Evolutionary conservation across 495 filamentous ascomycete species (phyloP), one percentile per base, ranked within the genome.

Genomic region (Cercophora sp.): DNA sequence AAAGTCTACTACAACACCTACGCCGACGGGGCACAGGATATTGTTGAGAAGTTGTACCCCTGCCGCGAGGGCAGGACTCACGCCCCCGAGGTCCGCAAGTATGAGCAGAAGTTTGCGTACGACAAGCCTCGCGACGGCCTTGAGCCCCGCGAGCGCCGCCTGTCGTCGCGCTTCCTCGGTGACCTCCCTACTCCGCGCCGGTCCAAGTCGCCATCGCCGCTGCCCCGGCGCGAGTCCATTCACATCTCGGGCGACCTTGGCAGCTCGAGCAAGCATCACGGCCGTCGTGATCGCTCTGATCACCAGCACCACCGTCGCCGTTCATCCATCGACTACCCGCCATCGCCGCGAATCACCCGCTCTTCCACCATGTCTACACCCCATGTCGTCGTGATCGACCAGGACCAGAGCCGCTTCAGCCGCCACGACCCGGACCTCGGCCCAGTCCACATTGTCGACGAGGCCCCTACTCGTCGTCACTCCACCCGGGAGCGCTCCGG

Each of bases 121-220:
- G 47, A 36, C 53, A 66, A 62, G 60, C 51, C 57, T 5, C 40
- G 51, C 25, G 46, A 49, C n/a, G 49, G 60, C 35, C 46, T 53
- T 35, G 56, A 64, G 43, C 56, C 58, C 46, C 41, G 51, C 61
- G 3, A 57, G 59, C 42, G 61, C 49, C 44, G 48, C 10, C 62
- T 58, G n/a, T 52, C 52, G 22, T 53, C 62, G 2, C 58, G 57
- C 56, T 62, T 60, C 51, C 29, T 20, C 23, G 48, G 58, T 19
- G 43, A 63, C 25, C 61, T 65, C 4, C 70, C 70, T 15, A 66
- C 69, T 3, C 59, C 68, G 1, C 68, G 56, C 25, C 53, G 61
- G 29, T 73, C 70, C 46, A 71, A 72, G 48, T 74, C 71, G 15
- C 71, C 70, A 3, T 67, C 71, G 3, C 62, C 69, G 10, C 62